phyloP scores from a whole-genome alignment of 164 flowering plant species.

The Stephania cephalantha region DNA sequence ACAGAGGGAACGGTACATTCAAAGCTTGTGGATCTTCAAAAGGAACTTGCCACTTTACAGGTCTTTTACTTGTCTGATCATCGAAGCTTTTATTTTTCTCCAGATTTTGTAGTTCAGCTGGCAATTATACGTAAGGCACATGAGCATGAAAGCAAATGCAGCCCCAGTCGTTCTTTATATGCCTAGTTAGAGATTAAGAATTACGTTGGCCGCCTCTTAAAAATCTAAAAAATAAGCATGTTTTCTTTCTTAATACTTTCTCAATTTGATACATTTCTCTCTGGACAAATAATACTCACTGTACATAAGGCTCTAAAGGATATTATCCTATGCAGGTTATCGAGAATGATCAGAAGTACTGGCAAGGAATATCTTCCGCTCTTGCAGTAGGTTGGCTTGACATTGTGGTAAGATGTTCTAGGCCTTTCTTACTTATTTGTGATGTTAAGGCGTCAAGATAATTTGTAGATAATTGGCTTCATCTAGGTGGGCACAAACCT shows the following conservation, averaged over 20 bases:
- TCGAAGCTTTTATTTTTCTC: not conserved
- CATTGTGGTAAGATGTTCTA: conserved; percentile 44
- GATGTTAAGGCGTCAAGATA: too few relatives aligned
- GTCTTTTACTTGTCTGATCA: conserved; percentile 30
- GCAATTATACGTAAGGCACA: not conserved
- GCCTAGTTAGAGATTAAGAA: not conserved
- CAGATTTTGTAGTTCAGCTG: not conserved
- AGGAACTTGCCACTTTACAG: conserved; percentile 56
- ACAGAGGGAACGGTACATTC: conserved; percentile 52
- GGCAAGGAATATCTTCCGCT: conserved; percentile 83
- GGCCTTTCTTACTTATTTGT: too few relatives aligned
- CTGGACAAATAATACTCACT: not conserved
- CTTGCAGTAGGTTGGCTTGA: conserved; percentile 95
- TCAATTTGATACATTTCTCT: not conserved
- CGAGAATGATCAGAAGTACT: conserved; percentile 72
- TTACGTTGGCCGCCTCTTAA: not conserved
- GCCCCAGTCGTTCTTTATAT: not conserved
- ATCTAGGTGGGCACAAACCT: too few relatives aligned
- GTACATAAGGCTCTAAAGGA: not conserved
- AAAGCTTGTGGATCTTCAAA: conserved; percentile 70
- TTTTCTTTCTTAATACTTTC: not conserved
- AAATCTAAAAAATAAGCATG: not conserved
- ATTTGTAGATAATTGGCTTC: too few relatives aligned
- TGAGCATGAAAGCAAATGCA: not conserved
- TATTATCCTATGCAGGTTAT: conserved; percentile 36